These are phyloP conservation scores for Cyclospora cayetanensis DNA, from an alignment of 169 alveolate species.

Conservation along the genomic window DNA sequence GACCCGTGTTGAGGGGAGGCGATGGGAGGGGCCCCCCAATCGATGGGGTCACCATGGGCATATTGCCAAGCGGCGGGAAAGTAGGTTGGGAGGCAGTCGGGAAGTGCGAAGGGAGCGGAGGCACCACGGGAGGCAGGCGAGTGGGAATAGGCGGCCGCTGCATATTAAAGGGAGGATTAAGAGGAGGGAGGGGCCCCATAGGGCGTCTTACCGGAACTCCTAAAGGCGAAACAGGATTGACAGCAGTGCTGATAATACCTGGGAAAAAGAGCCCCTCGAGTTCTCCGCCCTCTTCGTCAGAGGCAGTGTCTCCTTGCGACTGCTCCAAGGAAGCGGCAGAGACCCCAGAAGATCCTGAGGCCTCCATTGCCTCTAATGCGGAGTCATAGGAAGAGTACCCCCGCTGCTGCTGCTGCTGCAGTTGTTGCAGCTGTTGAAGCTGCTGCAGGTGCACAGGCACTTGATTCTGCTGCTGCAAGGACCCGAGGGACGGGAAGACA, in stretches of 20 bases:
- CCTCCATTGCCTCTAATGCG: constrained; percentile 22
- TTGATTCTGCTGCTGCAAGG: not conserved
- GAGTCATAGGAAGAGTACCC: not conserved
- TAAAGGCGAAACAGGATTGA: not conserved
- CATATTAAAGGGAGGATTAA: not conserved
- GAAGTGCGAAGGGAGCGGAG: not conserved
- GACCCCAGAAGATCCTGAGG: not conserved
- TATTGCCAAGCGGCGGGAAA: constrained; percentile 4
- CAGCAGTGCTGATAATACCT: not conserved
- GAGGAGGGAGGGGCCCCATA: not conserved
- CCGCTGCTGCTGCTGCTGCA: not conserved
- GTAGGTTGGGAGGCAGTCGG: not conserved
- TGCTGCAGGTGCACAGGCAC: not conserved
- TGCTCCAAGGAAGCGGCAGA: no score
- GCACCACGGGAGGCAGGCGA: not conserved
- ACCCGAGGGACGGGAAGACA: not conserved
- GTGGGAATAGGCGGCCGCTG: not conserved
- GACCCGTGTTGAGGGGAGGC: not conserved
- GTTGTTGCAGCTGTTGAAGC: constrained; percentile 28
- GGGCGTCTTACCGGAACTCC: not conserved
- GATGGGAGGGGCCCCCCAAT: not conserved
- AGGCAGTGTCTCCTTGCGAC: not conserved
- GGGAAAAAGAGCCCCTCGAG: not conserved
- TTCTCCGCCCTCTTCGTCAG: not conserved
- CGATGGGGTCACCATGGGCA: not conserved